These are phyloP conservation scores for Coniferiporia weirii DNA, from an alignment of 1,284 basidiomycete species.

Conservation along the genomic window DNA sequence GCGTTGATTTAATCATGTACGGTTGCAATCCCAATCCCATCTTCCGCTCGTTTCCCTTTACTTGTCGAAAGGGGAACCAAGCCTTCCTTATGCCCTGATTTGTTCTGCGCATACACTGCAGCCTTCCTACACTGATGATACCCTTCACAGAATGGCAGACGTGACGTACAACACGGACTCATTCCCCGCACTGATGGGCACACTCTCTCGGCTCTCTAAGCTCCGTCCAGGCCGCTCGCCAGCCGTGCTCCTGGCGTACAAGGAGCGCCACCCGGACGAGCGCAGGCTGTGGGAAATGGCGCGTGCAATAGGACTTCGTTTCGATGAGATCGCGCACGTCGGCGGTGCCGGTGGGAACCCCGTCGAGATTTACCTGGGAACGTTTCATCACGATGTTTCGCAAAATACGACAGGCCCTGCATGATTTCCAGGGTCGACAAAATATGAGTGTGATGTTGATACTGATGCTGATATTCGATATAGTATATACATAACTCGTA, in stretches of 20 bases:
- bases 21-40: constrained; percentile 3
- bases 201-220: constrained; percentile 42
- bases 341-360: constrained; percentile 51
- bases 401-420: background rate
- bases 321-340: constrained; percentile 50
- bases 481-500: too few relatives aligned
- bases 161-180: constrained; percentile 86
- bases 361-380: constrained; percentile 69
- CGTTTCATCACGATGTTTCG: background rate
- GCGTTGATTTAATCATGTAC: constrained; percentile 56
- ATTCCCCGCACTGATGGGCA: constrained; percentile 63
- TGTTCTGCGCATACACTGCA: background rate
- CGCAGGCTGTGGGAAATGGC: constrained; percentile 64
- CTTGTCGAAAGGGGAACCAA: background rate
- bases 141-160: constrained; percentile 71
- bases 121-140: background rate
- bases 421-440: background rate
- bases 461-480: background rate
- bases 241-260: constrained; percentile 70
- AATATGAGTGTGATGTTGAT: background rate
- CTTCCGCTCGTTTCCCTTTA: background rate
- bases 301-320: constrained; percentile 43
- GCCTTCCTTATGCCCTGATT: background rate
- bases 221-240: constrained; percentile 32
- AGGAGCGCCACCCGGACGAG: constrained; percentile 74